A percentile compares a stretch with the other conserved stretches of the same genome.
Conservation (phyloP, 768 basidiomycete genomes). For the Suillus variegatus region DNA sequence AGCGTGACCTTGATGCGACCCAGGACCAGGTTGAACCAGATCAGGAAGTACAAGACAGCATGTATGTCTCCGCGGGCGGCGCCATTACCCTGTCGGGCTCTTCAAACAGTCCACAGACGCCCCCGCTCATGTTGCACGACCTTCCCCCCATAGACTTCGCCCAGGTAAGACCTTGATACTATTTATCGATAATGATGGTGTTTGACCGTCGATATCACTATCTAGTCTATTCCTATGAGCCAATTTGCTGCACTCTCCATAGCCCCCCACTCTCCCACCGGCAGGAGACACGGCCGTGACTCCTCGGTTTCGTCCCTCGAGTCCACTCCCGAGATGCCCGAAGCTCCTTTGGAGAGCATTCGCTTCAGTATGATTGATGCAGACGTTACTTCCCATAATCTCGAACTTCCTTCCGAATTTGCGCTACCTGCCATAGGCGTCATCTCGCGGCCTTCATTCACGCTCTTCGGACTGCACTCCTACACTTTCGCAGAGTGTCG, state of each 20-base stretch:
- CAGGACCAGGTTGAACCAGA: conserved; percentile 24
- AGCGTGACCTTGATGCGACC: conserved; percentile 46
- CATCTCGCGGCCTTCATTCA: conserved; percentile 21
- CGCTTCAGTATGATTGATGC: conserved; percentile 40
- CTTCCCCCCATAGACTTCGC: conserved; percentile 21
- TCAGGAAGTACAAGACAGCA: conserved; percentile 11
- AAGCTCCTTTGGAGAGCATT: conserved; percentile 40
- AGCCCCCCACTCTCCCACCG: conserved; percentile 51
- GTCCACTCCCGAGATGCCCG: conserved; percentile 54
- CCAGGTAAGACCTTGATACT: conserved; percentile 23
- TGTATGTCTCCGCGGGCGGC: conserved; percentile 21
- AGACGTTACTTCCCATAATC: conserved; percentile 38
- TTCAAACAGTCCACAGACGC: conserved; percentile 38
- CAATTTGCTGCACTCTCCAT: conserved; percentile 59
- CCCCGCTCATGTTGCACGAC: conserved; percentile 26
- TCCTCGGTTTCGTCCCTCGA: conserved; percentile 56
- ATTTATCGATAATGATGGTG: background rate
- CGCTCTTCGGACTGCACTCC: conserved; percentile 42
- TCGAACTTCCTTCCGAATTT: conserved; percentile 25
- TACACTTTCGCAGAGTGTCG: conserved; percentile 41
- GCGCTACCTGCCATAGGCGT: conserved; percentile 20
- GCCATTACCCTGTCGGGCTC: conserved; percentile 38
- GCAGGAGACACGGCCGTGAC: conserved; percentile 41
- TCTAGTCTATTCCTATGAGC: conserved; percentile 36
- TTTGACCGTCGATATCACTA: conserved; percentile 10